These are phyloP conservation scores for Bullera alba DNA, from an alignment of 768 basidiomycete genomes.

Conservation along the genomic window DNA sequence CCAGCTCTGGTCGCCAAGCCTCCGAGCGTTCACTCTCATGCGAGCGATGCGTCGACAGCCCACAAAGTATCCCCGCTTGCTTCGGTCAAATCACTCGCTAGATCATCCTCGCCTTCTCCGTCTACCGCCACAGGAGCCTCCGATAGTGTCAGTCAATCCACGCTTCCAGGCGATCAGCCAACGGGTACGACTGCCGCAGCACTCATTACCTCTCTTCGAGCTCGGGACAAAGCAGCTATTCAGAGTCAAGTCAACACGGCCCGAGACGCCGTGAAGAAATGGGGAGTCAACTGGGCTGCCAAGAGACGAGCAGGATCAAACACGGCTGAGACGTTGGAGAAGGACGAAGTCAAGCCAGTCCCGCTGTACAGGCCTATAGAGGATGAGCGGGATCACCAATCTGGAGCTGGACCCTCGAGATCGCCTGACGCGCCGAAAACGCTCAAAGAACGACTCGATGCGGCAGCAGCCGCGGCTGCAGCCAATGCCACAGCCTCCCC, in stretches of 20 bases:
- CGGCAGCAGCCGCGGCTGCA: slow-evolving; percentile 16
- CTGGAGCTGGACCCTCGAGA: not conserved
- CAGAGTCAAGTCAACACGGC: slow-evolving; percentile 60
- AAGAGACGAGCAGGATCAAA: slow-evolving; percentile 31
- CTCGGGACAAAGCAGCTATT: slow-evolving; percentile 73
- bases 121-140: no score
- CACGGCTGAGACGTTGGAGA: not conserved
- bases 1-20: no score
- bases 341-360: slow-evolving; percentile 9
- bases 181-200: slow-evolving; percentile 52
- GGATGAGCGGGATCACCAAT: slow-evolving; percentile 18
- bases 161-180: not conserved
- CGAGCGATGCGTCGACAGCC: no score
- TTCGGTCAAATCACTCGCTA: no score
- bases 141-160: no score
- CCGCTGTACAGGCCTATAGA: slow-evolving; percentile 29
- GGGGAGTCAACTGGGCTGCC: slow-evolving; percentile 71
- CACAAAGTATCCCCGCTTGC: no score
- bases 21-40: no score
- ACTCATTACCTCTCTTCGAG: slow-evolving; percentile 72
- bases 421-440: slow-evolving; percentile 7
- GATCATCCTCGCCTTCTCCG: no score
- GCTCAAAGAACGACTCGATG: slow-evolving; percentile 37
- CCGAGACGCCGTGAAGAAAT: slow-evolving; percentile 83
- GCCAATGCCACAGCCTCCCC: not conserved